Base-by-base conservation (phyloP, 345 rosid genomes). In the Arabis alpina region DNA sequence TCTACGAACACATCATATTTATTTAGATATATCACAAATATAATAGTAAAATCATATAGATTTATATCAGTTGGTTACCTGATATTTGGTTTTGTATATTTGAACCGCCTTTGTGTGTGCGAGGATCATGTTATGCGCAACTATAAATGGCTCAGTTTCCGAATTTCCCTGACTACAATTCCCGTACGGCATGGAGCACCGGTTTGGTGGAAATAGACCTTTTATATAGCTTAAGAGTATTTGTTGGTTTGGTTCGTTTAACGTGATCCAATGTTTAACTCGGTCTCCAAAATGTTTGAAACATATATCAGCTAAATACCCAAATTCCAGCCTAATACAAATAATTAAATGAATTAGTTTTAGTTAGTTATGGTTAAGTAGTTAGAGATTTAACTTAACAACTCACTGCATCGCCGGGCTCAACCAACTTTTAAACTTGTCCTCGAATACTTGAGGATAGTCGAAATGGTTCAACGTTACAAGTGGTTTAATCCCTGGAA, bases 401-500 rank as follows among this genome's bases (percentile, higher is more conserved):
- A 60, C 86, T 77, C 54, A 87, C 96, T 74, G 84, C 68, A 83
- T 69, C 56, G 79, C 62, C 5, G 84, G 80, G 76, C 87, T 90
- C 64, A 90, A 84, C 98, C 98, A 90, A 39, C 82, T 82, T 70
- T 87, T 79, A 57, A 88, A 92, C 80, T 85, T 84, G 49, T 80
- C 72, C 44, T 82, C 98, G 4, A 92, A 76, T 72, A 84, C 89
- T 77, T 88, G 90, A 66, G 98, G 98, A 52, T 81, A 73, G 73
- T 88, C 96, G 3, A 70, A 84, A 79, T 92, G 95, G 44, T 82
- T 82, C 66, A 90, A 75, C 5, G 93, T 81, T 74, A 90, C 91
- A 74, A 92, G 90, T 14, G 98, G 96, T 41, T 69, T 76, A 59
- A 92, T 87, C 58, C 95, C 98, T 92, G 87, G 3, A 60, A 60